Evolutionary conservation across 768 basidiomycete genomes (phyloP).

Genomic region (Termitomyces sp.): DNA sequence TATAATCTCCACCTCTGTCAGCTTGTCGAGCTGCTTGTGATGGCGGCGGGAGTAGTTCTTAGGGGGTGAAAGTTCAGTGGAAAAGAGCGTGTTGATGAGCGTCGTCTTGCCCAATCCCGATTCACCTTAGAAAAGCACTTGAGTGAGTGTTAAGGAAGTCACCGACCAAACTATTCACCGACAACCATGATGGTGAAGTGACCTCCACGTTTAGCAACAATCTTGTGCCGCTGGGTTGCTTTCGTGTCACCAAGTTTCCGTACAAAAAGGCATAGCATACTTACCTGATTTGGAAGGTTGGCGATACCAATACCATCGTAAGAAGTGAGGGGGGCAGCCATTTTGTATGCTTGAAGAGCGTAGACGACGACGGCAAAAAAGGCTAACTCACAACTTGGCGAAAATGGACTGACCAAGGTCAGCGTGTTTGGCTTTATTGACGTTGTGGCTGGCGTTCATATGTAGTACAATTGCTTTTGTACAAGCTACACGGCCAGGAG

Average conservation of each 20-base stretch:
- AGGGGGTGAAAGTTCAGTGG: slow-evolving; percentile 87
- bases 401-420: slow-evolving; percentile 31
- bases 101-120: slow-evolving; percentile 97
- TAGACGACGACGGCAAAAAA: slow-evolving; percentile 17
- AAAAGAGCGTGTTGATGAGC: slow-evolving; percentile 97
- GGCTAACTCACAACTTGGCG: slow-evolving; percentile 17
- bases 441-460: slow-evolving; percentile 11
- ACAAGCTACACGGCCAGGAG: too few relatives aligned
- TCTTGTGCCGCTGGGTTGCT: slow-evolving; percentile 84
- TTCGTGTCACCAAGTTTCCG: slow-evolving; percentile 20
- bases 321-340: slow-evolving; percentile 39
- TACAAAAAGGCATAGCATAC: slow-evolving; percentile 12
- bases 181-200: slow-evolving; percentile 99
- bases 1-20: slow-evolving; percentile 98
- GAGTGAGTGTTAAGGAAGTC: background rate
- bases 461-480: too few relatives aligned
- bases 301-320: slow-evolving; percentile 88
- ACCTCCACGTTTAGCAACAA: slow-evolving; percentile 93
- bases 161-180: slow-evolving; percentile 45
- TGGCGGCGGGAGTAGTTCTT: slow-evolving; percentile 90
- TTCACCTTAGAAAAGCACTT: slow-evolving; percentile 55
- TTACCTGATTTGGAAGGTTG: slow-evolving; percentile 96
- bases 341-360: slow-evolving; percentile 23
- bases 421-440: slow-evolving; percentile 22
- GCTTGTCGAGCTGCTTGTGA: slow-evolving; percentile 96